Evolutionary conservation across 495 filamentous ascomycete genomes (phyloP).

Genomic region (Podospora pseudocomata): DNA sequence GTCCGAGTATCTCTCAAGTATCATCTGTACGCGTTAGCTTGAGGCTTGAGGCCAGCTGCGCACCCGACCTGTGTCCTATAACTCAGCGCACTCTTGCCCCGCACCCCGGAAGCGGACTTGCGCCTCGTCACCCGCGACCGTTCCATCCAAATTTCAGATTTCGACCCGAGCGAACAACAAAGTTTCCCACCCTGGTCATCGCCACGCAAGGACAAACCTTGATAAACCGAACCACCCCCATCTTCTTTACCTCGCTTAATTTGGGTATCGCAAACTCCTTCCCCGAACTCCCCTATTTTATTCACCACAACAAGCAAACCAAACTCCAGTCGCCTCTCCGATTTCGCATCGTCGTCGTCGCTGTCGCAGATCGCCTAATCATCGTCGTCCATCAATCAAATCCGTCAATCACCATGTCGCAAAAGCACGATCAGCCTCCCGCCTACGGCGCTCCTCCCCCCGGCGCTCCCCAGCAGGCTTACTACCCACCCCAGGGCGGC

Average conservation of each 20-base stretch:
- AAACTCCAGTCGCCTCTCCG: background rate
- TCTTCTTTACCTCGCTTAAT: background rate
- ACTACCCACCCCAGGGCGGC: slow-evolving; percentile 11
- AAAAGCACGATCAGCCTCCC: slow-evolving; percentile 43
- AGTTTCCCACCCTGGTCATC: background rate
- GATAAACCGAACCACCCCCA: background rate
- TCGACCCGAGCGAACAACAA: background rate
- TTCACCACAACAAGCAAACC: background rate
- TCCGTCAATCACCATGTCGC: slow-evolving; percentile 29
- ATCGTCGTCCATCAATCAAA: background rate
- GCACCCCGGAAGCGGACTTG: background rate
- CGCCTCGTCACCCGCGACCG: background rate
- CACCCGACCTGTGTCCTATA: background rate
- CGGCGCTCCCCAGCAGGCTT: slow-evolving; percentile 18
- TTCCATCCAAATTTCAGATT: background rate
- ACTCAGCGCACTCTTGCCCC: background rate
- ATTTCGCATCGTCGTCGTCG: slow-evolving; percentile 1
- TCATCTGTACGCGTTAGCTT: background rate
- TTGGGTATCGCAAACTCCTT: background rate
- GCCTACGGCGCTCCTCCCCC: slow-evolving; percentile 30
- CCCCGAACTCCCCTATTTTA: background rate
- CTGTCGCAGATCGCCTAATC: background rate
- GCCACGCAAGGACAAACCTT: background rate
- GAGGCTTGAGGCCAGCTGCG: background rate
- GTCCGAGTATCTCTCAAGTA: background rate